A percentile compares a stretch with the other conserved stretches of the same genome.
Conservation (phyloP, 805 yeast species). For the Jamesozyma lodderae region DNA sequence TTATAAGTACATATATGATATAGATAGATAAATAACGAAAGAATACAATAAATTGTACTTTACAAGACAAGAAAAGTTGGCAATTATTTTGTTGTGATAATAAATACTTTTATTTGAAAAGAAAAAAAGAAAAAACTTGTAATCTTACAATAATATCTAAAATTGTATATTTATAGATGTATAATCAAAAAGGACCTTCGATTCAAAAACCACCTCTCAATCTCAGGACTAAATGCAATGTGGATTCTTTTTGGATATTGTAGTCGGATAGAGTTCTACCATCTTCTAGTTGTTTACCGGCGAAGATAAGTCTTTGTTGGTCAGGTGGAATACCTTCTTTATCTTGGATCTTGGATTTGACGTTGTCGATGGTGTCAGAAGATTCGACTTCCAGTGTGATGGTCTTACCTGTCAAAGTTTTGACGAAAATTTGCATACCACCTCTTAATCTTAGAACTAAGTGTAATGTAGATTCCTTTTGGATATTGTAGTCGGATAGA, state of each 20-base stretch:
- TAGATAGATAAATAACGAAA: too few relatives aligned
- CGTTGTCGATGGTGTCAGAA: conserved; percentile 89
- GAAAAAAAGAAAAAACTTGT: too few relatives aligned
- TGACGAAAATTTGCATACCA: conserved; percentile 91
- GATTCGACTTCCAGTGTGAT: conserved; percentile 93
- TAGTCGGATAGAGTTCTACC: conserved; percentile 65
- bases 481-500: conserved; percentile 61
- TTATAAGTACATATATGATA: too few relatives aligned
- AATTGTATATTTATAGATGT: neutral
- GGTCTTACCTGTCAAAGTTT: conserved; percentile 96
- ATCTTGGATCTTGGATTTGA: conserved; percentile 69
- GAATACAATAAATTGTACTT: too few relatives aligned
- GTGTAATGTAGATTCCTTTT: conserved; percentile 62
- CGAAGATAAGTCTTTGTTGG: conserved; percentile 60
- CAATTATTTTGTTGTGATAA: too few relatives aligned
- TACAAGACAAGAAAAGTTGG: too few relatives aligned
- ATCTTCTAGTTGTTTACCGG: conserved; percentile 65
- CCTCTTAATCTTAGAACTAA: conserved; percentile 69
- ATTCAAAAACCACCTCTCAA: conserved; percentile 51
- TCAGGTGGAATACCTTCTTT: conserved; percentile 68
- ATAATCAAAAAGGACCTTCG: neutral
- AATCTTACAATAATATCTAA: too few relatives aligned
- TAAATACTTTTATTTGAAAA: too few relatives aligned
- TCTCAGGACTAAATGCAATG: conserved; percentile 62
- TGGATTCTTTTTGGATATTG: conserved; percentile 66